Evolutionary conservation across 1,139 yeast species (phyloP).

Genomic region (Saccharomyces hybrid): DNA sequence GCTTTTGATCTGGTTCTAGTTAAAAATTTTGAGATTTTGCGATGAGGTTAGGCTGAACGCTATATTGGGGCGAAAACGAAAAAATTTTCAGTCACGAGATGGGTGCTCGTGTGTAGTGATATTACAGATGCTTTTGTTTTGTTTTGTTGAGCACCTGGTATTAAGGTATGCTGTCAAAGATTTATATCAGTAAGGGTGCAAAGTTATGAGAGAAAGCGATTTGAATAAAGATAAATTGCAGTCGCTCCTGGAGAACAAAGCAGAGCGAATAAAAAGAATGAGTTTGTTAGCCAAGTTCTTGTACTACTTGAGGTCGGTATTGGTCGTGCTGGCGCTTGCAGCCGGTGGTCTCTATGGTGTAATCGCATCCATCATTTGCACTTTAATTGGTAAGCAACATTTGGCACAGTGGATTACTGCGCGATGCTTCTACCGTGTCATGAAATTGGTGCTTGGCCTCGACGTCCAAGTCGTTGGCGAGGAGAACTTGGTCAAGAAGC

Average conservation of each 20-base stretch:
- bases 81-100: not conserved
- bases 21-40: not conserved
- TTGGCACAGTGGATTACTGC: slow-evolving; percentile 90
- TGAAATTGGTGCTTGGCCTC: slow-evolving; percentile 59
- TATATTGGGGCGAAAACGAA: not conserved
- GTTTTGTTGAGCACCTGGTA: not conserved
- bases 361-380: slow-evolving; percentile 60
- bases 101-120: not conserved
- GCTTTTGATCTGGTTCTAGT: not conserved
- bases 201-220: not conserved
- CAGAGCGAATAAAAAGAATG: not conserved
- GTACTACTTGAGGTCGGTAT: slow-evolving; percentile 48
- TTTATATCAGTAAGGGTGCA: not conserved
- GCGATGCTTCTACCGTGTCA: slow-evolving; percentile 59
- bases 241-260: too few species aligned
- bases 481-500: slow-evolving; percentile 45
- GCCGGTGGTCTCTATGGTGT: slow-evolving; percentile 71
- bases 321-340: slow-evolving; percentile 47
- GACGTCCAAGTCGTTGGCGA: slow-evolving; percentile 61
- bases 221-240: not conserved
- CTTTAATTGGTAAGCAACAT: slow-evolving; percentile 66
- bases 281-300: slow-evolving; percentile 29
- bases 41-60: not conserved
- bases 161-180: not conserved
- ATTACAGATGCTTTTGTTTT: not conserved